Percentiles rank a stretch among this genome's conserved stretches.
Conservation (phyloP, 176 grass and related monocot genomes). For the Aegilops sharonensis region DNA sequence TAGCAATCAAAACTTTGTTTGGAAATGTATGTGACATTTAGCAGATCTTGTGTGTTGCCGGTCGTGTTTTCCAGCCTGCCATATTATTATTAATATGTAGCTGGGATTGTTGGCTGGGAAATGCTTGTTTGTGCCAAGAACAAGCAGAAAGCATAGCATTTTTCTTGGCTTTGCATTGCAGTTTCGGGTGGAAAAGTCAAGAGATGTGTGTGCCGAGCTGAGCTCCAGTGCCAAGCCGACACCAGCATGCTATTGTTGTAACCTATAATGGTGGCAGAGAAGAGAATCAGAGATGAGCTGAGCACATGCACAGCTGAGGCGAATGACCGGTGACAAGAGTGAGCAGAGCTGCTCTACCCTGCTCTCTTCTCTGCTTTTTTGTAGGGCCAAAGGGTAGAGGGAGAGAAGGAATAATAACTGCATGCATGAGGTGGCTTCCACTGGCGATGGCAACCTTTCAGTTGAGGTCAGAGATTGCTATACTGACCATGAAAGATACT, state of each 20-base stretch:
- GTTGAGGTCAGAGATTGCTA: neutral
- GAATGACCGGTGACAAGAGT: neutral
- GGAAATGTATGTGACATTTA: neutral
- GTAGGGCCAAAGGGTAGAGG: neutral
- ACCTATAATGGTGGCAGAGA: neutral
- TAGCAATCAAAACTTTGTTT: neutral
- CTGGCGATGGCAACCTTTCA: neutral
- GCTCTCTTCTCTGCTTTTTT: neutral
- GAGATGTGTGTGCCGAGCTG: too few species aligned
- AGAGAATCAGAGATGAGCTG: neutral
- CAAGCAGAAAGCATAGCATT: neutral
- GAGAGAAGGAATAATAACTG: neutral
- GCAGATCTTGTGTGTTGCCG: neutral
- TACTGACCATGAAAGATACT: constrained; percentile 23
- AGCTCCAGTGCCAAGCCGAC: too few species aligned
- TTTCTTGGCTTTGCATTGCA: neutral
- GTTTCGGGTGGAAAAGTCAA: neutral
- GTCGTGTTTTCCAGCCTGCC: neutral
- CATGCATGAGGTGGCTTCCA: constrained; percentile 15
- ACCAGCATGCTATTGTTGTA: too few species aligned
- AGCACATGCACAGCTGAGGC: neutral
- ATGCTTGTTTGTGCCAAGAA: too few species aligned
- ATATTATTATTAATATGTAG: too few species aligned
- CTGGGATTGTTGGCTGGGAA: too few species aligned
- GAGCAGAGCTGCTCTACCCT: constrained; percentile 5